phyloP scores from a whole-genome alignment of 176 grass and related monocot genomes.

The Musa troglodytarum region DNA sequence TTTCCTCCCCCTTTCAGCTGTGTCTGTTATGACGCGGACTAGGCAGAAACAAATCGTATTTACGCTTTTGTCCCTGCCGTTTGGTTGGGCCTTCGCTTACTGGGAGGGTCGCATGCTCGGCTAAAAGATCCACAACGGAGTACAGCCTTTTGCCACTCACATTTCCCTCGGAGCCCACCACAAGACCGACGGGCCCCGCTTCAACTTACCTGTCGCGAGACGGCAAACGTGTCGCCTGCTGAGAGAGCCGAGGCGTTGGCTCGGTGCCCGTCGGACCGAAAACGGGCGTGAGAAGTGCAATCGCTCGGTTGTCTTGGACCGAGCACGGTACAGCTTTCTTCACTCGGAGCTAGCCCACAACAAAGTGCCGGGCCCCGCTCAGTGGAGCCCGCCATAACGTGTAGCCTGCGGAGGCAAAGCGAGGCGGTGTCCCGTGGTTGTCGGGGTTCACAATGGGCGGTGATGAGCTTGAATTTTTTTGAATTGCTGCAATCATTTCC shows the following conservation, averaged over 20 bases:
- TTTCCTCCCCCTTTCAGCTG: neutral
- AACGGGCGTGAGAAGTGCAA: too few relatives aligned
- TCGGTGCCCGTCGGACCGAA: too few relatives aligned
- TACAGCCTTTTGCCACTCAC: too few relatives aligned
- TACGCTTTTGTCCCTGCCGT: constrained; percentile 3
- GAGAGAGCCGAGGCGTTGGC: too few relatives aligned
- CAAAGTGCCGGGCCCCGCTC: neutral
- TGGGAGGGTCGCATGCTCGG: too few relatives aligned
- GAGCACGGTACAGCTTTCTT: neutral
- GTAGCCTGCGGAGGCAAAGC: neutral
- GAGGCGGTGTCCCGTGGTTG: neutral
- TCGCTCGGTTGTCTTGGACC: too few relatives aligned
- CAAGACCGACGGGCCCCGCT: too few relatives aligned
- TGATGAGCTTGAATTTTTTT: neutral
- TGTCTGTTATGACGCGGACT: constrained; percentile 12
- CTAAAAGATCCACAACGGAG: too few relatives aligned
- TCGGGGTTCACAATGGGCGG: neutral
- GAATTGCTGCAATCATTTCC: neutral
- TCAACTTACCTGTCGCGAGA: too few relatives aligned
- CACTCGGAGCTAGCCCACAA: too few relatives aligned
- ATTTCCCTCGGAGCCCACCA: too few relatives aligned
- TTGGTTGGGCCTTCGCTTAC: neutral
- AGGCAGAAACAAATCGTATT: neutral
- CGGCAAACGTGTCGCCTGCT: too few relatives aligned
- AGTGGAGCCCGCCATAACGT: neutral